A percentile compares a stretch with the other conserved stretches of the same genome.
phyloP scores from a whole-genome alignment of 768 basidiomycete genomes.

The Boletus rubescentipes region DNA sequence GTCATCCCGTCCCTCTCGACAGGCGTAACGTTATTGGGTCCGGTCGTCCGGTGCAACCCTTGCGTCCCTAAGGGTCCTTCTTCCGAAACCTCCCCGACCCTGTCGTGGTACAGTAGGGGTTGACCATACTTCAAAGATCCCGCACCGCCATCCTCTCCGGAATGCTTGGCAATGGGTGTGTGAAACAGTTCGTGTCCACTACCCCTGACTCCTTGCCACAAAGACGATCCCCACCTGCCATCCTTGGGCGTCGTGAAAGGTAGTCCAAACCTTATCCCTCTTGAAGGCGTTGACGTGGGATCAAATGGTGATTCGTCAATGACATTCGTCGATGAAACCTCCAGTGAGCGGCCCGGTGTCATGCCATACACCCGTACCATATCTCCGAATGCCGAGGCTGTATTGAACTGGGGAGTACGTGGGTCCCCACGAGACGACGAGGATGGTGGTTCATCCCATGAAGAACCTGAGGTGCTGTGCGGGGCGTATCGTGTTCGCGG shows the following conservation, averaged over 20 bases:
- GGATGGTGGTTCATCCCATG: slow-evolving; percentile 43
- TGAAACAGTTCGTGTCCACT: slow-evolving; percentile 48
- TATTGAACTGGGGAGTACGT: slow-evolving; percentile 49
- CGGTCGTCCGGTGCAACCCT: slow-evolving; percentile 15
- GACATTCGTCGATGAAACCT: slow-evolving; percentile 19
- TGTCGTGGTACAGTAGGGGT: slow-evolving; percentile 11
- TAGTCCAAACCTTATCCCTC: slow-evolving; percentile 62
- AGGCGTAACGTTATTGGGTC: slow-evolving; percentile 51
- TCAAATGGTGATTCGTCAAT: slow-evolving; percentile 66
- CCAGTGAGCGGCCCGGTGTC: slow-evolving; percentile 39
- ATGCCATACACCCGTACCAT: slow-evolving; percentile 39
- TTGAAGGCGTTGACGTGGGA: slow-evolving; percentile 78
- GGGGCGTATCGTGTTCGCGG: slow-evolving; percentile 30
- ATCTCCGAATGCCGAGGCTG: slow-evolving; percentile 31
- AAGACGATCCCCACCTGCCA: slow-evolving; percentile 37
- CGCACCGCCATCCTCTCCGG: slow-evolving; percentile 22
- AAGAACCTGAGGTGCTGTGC: slow-evolving; percentile 37
- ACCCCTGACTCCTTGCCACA: slow-evolving; percentile 25
- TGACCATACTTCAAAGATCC: slow-evolving; percentile 8
- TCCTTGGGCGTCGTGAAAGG: slow-evolving; percentile 67
- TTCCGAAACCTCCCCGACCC: slow-evolving; percentile 21
- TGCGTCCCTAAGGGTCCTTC: slow-evolving; percentile 17
- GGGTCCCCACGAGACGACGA: slow-evolving; percentile 53
- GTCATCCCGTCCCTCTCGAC: slow-evolving; percentile 41
- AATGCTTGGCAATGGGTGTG: slow-evolving; percentile 47